Conservation (phyloP, 306 rosid species). For the Corylus heterophylla region DNA sequence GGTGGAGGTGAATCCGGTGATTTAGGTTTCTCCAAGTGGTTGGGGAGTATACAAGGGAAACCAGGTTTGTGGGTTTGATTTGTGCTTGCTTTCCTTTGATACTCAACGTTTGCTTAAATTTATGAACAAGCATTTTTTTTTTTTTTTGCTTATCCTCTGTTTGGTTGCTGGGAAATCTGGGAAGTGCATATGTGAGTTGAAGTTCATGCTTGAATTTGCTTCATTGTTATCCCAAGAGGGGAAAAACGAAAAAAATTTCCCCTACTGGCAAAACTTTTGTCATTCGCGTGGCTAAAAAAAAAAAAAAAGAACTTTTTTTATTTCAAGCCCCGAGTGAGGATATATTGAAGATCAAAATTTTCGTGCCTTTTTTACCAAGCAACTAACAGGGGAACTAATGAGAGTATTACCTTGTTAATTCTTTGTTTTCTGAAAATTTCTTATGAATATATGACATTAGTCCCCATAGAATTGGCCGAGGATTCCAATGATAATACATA, state of each 20-base stretch:
- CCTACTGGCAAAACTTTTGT: background rate
- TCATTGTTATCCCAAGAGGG: background rate
- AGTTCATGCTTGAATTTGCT: background rate
- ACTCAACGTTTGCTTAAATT: background rate
- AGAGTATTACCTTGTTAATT: background rate
- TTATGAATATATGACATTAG: background rate
- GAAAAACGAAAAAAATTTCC: background rate
- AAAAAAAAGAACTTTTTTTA: background rate
- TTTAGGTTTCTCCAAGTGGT: conserved; percentile 93
- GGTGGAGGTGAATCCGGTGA: conserved; percentile 51
- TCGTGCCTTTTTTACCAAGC: background rate
- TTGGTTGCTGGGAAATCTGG: background rate
- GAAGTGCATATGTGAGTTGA: background rate
- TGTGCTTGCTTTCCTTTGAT: background rate
- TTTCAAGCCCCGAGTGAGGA: background rate
- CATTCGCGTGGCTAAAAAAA: background rate
- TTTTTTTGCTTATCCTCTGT: background rate
- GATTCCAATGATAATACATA: background rate
- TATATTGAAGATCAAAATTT: background rate
- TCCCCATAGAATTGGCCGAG: background rate
- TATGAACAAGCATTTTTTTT: background rate
- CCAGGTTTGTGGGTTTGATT: conserved; percentile 51
- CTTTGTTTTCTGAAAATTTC: background rate
- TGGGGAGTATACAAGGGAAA: conserved; percentile 65
- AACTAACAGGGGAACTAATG: background rate